phyloP scores from a whole-genome alignment of 2,329 filamentous ascomycete species.

The Aspergillus tamarii region DNA sequence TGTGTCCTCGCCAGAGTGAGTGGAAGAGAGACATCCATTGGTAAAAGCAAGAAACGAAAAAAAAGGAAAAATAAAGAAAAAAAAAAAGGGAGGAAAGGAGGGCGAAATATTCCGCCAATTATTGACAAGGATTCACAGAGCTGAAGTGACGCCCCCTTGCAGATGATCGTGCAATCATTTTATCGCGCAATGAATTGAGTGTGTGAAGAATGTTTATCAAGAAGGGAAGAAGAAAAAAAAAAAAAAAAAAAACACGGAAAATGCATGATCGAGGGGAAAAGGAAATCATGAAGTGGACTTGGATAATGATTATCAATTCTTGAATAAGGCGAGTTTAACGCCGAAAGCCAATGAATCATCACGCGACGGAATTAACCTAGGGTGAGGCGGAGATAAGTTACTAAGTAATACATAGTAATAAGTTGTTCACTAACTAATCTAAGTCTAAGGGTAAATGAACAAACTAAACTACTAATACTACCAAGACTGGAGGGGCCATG shows the following conservation, averaged over 20 bases:
- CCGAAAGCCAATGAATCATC: background rate
- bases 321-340: background rate
- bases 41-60: background rate
- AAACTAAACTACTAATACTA: too few relatives aligned
- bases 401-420: too few relatives aligned
- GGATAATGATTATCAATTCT: background rate
- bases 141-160: constrained; percentile 11
- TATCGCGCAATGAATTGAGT: background rate
- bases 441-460: too few relatives aligned
- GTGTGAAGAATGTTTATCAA: background rate
- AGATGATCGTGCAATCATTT: too few relatives aligned
- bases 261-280: background rate
- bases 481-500: background rate
- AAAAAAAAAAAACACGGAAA: background rate
- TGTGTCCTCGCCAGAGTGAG: background rate
- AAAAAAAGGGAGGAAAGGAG: background rate
- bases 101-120: background rate
- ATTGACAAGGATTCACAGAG: background rate
- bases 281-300: background rate
- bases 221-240: background rate
- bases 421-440: background rate
- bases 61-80: background rate
- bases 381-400: constrained; percentile 5
- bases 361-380: background rate
- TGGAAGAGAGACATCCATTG: too few relatives aligned